A percentile compares a stretch with the other conserved stretches of the same genome.
These are phyloP conservation scores for Rhizophagus prolifer DNA, from an alignment of 192 early-diverging fungal genomes.

Conservation along the genomic window DNA sequence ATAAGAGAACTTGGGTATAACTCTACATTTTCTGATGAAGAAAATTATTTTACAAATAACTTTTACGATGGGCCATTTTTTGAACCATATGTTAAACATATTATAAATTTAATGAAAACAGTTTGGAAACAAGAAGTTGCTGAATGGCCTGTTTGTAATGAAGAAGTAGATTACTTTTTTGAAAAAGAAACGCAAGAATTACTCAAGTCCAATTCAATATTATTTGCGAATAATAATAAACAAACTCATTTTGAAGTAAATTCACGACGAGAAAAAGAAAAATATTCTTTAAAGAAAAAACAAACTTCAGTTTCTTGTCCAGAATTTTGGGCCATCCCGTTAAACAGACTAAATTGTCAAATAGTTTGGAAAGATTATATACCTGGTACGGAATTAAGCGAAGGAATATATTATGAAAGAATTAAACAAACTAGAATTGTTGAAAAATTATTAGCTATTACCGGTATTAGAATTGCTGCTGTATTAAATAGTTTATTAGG, in stretches of 20 bases:
- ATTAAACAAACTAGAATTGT: conserved; percentile 32
- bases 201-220: not conserved
- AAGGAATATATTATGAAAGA: conserved; percentile 35
- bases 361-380: conserved; percentile 40
- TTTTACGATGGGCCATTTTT: not conserved
- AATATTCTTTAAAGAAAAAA: conserved; percentile 19
- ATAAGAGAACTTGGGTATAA: conserved; percentile 16
- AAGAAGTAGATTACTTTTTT: not conserved
- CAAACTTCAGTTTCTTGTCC: conserved; percentile 37
- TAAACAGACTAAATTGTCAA: conserved; percentile 42
- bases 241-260: not conserved
- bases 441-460: conserved; percentile 40
- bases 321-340: conserved; percentile 35
- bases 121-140: not conserved
- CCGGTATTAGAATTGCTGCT: conserved; percentile 46
- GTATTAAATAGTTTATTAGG: conserved; percentile 34
- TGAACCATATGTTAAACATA: conserved; percentile 10
- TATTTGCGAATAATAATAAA: not conserved
- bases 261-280: not conserved
- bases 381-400: conserved; percentile 36
- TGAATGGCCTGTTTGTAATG: conserved; percentile 1
- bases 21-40: not conserved
- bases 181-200: not conserved
- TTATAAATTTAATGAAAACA: conserved; percentile 4
- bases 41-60: not conserved